These are phyloP conservation scores for Dothistroma septosporum DNA, from an alignment of 2,329 filamentous ascomycete genomes.

Conservation along the genomic window DNA sequence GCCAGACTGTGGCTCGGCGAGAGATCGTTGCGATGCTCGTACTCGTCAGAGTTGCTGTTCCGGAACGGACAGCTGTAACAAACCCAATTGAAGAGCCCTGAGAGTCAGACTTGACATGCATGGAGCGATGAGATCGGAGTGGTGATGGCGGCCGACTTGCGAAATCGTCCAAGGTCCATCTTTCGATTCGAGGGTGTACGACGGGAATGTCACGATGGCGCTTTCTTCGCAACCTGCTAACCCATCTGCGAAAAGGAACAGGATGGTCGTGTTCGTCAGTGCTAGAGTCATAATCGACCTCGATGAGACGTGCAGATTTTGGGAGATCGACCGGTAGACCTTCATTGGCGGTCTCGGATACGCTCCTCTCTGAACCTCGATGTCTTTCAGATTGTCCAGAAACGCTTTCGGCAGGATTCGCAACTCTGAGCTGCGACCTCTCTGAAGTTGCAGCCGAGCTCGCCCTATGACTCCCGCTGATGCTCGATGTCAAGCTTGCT, in stretches of 20 bases:
- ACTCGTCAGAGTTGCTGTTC: slow-evolving; percentile 71
- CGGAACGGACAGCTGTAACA: slow-evolving; percentile 75
- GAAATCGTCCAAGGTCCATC: slow-evolving; percentile 38
- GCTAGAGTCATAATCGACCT: neutral
- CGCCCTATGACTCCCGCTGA: slow-evolving; percentile 7
- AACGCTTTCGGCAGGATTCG: neutral
- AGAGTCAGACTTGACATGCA: slow-evolving; percentile 47
- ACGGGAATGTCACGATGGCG: slow-evolving; percentile 44
- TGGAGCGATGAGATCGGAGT: slow-evolving; percentile 6
- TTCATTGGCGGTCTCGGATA: neutral
- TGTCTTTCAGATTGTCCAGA: neutral
- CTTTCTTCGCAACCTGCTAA: slow-evolving; percentile 63
- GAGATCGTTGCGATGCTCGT: slow-evolving; percentile 64
- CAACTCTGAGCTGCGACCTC: neutral
- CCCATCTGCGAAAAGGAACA: slow-evolving; percentile 69
- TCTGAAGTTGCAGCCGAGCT: slow-evolving; percentile 8
- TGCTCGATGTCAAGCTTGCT: slow-evolving; percentile 16
- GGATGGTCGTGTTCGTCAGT: slow-evolving; percentile 1
- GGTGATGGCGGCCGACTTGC: slow-evolving; percentile 17
- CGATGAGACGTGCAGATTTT: neutral
- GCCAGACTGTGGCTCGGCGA: slow-evolving; percentile 51
- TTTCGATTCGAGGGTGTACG: slow-evolving; percentile 33
- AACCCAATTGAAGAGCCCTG: slow-evolving; percentile 74
- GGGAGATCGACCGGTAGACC: neutral
- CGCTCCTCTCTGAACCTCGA: neutral